A percentile compares a stretch with the other conserved stretches of the same genome.
Evolutionary conservation across 164 flowering plant species (phyloP).

Genomic region (Umbellularia californica): DNA sequence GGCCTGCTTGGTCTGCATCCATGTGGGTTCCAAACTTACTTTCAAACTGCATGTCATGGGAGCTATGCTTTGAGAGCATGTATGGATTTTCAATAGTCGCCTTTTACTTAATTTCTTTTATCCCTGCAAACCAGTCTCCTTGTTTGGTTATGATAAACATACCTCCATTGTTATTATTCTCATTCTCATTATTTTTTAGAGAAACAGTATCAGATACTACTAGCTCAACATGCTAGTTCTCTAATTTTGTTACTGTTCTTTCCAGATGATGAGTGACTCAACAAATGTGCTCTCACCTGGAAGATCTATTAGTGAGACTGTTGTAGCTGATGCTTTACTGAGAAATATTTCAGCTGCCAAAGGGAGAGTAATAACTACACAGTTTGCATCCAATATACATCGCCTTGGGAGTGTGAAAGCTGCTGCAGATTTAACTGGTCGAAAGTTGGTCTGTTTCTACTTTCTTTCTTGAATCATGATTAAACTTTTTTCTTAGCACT

Average conservation of each 20-base stretch:
- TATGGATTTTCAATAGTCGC: too few relatives aligned
- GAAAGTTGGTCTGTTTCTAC: conserved; percentile 78
- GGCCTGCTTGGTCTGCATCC: too few relatives aligned
- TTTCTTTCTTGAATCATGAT: background rate
- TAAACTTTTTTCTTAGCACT: background rate
- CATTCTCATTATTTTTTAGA: too few relatives aligned
- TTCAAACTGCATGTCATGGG: too few relatives aligned
- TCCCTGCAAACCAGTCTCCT: too few relatives aligned
- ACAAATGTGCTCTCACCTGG: conserved; percentile 96
- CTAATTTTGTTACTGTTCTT: conserved; percentile 5
- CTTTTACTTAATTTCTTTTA: too few relatives aligned
- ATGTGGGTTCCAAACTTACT: too few relatives aligned
- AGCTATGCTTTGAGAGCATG: too few relatives aligned
- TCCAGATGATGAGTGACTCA: conserved; percentile 99
- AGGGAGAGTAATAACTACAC: conserved; percentile 94
- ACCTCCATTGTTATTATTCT: too few relatives aligned
- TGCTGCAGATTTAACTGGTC: conserved; percentile 93
- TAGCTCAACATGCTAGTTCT: background rate
- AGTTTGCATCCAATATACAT: conserved; percentile 97
- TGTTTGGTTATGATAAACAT: too few relatives aligned
- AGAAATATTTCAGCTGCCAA: conserved; percentile 76
- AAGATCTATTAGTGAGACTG: conserved; percentile 82
- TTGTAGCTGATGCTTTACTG: conserved; percentile 75
- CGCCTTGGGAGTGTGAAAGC: conserved; percentile 97
- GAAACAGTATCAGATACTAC: too few relatives aligned